Base-by-base conservation (phyloP, 2,329 filamentous ascomycete species). In the Monilinia vaccinii-corymbosi region DNA sequence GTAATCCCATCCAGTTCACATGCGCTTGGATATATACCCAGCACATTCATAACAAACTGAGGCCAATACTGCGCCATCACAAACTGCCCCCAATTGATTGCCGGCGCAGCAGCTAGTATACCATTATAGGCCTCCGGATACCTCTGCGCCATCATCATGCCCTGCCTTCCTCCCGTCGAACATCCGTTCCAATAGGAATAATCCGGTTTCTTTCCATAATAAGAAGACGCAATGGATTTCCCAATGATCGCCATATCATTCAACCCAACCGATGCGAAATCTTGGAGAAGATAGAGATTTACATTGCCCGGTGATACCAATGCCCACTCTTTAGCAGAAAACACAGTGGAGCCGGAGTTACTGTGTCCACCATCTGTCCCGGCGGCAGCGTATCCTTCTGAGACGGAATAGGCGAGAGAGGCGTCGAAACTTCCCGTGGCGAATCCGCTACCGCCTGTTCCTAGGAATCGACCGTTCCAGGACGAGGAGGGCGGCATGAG, bases 161-260 rank as follows among this genome's bases (percentile, higher is more conserved):
- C 74, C 58, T 75, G 73, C 25, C 74, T 55, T 10, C 74, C 74
- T 28, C 74, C 74, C 10, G 67, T 71, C 18, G 72, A 74, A 61
- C 74, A 75, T 8, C 74, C 73, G 59, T 65, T 68, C 65, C 67
- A 76, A 59, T 76, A 76, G 1, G 72, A 75, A 59, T 71, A 74
- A 2, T 67, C 63, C 0, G 72, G 69, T 14, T 65, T 55, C 18
- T 61, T 61, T 5, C 70, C 68, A 62, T 74, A 77, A 59, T 69
- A 76, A 8, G 66, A 65, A 38, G 71, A 59, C 4, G 68, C 70
- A 13, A 71, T 62, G 7, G 50, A 60, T 59, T 76, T 76, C 10
- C 44, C 58, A 11, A 76, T 65, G 11, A 68, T 51, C 14, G 68
- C 64, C 47, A 61, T 62, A 28, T 77, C 76, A 5, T 72, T 67